phyloP scores from a whole-genome alignment of 2,329 filamentous ascomycete genomes.

The Trichoderma asperellum region DNA sequence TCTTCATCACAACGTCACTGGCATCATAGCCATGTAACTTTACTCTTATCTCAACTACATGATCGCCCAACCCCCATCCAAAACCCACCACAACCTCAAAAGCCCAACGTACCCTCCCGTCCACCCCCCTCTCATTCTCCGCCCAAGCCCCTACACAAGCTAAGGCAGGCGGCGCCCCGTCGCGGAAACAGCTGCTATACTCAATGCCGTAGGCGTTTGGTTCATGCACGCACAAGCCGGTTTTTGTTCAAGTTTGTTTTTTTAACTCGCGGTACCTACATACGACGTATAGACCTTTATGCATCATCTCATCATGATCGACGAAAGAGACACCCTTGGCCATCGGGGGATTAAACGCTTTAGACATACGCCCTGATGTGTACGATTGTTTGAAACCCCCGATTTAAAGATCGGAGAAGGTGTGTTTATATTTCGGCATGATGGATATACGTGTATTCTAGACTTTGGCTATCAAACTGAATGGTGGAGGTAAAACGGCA shows the following conservation, averaged over 20 bases:
- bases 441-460: not conserved
- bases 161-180: constrained; percentile 16
- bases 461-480: not conserved
- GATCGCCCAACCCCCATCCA: not conserved
- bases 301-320: constrained; percentile 22
- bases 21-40: not conserved
- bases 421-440: not conserved
- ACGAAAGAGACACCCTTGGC: not conserved
- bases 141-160: constrained; percentile 10
- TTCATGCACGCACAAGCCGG: constrained; percentile 21
- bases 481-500: not conserved
- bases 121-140: not conserved
- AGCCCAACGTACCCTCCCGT: constrained; percentile 12
- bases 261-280: not conserved
- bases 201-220: constrained; percentile 5
- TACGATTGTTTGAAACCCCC: not conserved
- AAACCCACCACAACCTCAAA: not conserved
- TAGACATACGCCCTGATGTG: constrained; percentile 16
- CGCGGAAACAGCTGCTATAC: not conserved
- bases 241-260: not conserved
- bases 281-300: not conserved
- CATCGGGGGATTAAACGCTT: not conserved
- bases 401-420: not conserved
- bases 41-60: not conserved
- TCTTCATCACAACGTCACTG: constrained; percentile 3